phyloP scores from a whole-genome alignment of 2,329 filamentous ascomycete species.

The Colletotrichum lindemuthianum region DNA sequence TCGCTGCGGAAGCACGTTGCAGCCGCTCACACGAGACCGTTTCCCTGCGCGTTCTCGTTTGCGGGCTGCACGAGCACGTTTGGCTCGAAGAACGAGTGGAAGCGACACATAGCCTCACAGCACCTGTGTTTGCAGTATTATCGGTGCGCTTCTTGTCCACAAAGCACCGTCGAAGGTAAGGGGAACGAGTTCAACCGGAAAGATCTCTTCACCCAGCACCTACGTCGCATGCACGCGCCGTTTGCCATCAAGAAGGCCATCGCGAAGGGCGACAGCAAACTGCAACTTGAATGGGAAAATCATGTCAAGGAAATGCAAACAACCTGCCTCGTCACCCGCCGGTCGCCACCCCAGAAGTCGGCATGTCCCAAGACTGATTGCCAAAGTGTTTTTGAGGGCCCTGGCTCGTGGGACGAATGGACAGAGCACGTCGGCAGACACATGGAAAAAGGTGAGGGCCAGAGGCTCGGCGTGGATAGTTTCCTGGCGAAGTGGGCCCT shows the following conservation, averaged over 20 bases:
- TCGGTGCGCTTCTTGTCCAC: slow-evolving; percentile 70
- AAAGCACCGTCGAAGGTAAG: slow-evolving; percentile 63
- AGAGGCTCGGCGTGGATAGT: slow-evolving; percentile 65
- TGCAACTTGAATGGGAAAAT: slow-evolving; percentile 71
- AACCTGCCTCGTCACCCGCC: slow-evolving; percentile 76
- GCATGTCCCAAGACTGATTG: slow-evolving; percentile 80
- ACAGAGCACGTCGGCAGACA: slow-evolving; percentile 93
- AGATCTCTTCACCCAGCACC: slow-evolving; percentile 93
- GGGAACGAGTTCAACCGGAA: slow-evolving; percentile 89
- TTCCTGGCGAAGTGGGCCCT: slow-evolving; percentile 70
- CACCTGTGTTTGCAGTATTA: slow-evolving; percentile 79
- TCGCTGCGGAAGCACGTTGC: slow-evolving; percentile 74
- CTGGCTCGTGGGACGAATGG: slow-evolving; percentile 85
- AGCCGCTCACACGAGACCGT: slow-evolving; percentile 76
- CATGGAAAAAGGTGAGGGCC: slow-evolving; percentile 78
- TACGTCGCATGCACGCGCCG: slow-evolving; percentile 91
- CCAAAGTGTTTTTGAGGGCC: slow-evolving; percentile 73
- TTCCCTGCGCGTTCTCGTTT: slow-evolving; percentile 85
- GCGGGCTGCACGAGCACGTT: slow-evolving; percentile 88
- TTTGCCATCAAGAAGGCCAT: slow-evolving; percentile 69
- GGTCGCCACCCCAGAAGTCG: slow-evolving; percentile 76
- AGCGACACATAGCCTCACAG: slow-evolving; percentile 90
- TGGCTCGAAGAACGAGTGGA: slow-evolving; percentile 97
- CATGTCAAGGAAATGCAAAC: slow-evolving; percentile 76
- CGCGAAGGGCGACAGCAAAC: slow-evolving; percentile 66